Conservation (phyloP, 352 stramenopile genomes). For the Phytophthora pisi region DNA sequence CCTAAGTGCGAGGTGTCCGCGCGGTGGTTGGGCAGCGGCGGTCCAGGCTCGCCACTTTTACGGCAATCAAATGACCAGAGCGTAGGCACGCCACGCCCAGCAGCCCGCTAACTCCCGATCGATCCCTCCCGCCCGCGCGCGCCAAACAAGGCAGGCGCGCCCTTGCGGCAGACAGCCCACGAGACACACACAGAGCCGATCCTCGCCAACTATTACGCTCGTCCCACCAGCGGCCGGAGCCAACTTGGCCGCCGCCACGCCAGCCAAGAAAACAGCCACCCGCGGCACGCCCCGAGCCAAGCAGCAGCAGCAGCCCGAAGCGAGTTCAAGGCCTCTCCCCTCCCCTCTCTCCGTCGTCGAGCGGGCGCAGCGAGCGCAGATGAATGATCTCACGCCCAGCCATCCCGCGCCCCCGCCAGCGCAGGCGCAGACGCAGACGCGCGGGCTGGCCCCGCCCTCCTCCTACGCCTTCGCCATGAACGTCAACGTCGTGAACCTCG, state of each 20-base stretch:
- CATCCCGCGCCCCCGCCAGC: slow-evolving; percentile 25
- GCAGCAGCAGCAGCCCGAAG: slow-evolving; percentile 4
- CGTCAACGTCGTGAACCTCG: slow-evolving; percentile 30
- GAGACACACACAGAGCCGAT: slow-evolving; percentile 33
- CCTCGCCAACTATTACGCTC: slow-evolving; percentile 40
- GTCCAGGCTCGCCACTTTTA: slow-evolving; percentile 31
- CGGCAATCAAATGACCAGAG: slow-evolving; percentile 46
- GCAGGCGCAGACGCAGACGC: slow-evolving; percentile 23
- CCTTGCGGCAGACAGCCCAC: slow-evolving; percentile 36
- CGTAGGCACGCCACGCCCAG: slow-evolving; percentile 36
- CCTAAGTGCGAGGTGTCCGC: slow-evolving; percentile 34
- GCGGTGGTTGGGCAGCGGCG: slow-evolving; percentile 35
- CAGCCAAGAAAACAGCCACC: slow-evolving; percentile 41
- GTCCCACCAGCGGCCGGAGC: slow-evolving; percentile 41
- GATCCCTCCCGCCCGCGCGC: slow-evolving; percentile 17
- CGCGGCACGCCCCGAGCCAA: slow-evolving; percentile 10
- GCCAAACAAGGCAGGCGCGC: slow-evolving; percentile 17
- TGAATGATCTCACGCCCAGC: slow-evolving; percentile 51
- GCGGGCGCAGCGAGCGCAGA: slow-evolving; percentile 26
- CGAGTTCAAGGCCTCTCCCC: slow-evolving; percentile 7
- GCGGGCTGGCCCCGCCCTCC: slow-evolving; percentile 28
- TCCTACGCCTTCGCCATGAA: slow-evolving; percentile 18
- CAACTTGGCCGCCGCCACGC: slow-evolving; percentile 29
- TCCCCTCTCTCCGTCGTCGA: slow-evolving; percentile 12
- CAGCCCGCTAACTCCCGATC: slow-evolving; percentile 38